These are phyloP conservation scores for Aureobasidium subglaciale DNA, from an alignment of 2,329 filamentous ascomycete genomes.

Conservation along the genomic window DNA sequence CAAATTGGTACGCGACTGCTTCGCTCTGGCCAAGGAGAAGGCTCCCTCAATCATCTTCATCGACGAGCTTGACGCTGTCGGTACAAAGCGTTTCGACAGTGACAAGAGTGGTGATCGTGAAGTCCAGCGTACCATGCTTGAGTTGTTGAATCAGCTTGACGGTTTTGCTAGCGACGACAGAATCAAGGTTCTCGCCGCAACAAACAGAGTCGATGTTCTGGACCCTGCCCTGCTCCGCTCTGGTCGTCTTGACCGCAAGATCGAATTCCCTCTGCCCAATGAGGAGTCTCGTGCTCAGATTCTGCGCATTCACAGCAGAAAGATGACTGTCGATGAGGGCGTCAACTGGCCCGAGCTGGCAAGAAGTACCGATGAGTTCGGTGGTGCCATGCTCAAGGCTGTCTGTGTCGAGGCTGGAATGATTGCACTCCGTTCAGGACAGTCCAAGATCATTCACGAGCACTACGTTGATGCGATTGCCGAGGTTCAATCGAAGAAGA, in stretches of 20 bases:
- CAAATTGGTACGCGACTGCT: constrained; percentile 94
- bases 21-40: constrained; percentile 96
- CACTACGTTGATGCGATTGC: constrained; percentile 98
- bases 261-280: constrained; percentile 96
- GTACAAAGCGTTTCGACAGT: constrained; percentile 97
- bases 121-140: constrained; percentile 97
- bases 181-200: constrained; percentile 92
- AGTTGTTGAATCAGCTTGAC: constrained; percentile 95
- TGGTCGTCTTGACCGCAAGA: constrained; percentile 90
- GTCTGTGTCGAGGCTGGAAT: constrained; percentile 98
- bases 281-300: constrained; percentile 97
- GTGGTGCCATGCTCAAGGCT: constrained; percentile 94
- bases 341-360: constrained; percentile 97
- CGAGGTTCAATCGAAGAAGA: constrained; percentile 94
- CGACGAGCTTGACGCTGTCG: constrained; percentile 95
- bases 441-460: constrained; percentile 95
- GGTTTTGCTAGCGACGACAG: constrained; percentile 95
- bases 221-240: constrained; percentile 88
- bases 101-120: constrained; percentile 97
- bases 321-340: constrained; percentile 90
- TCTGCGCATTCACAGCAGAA: constrained; percentile 91
- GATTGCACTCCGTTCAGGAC: constrained; percentile 91
- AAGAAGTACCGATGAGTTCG: constrained; percentile 95
- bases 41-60: constrained; percentile 99
- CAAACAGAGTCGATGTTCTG: constrained; percentile 88